These are phyloP conservation scores for Aspergillus tubingensis DNA, from an alignment of 2,329 filamentous ascomycete genomes.

Conservation along the genomic window DNA sequence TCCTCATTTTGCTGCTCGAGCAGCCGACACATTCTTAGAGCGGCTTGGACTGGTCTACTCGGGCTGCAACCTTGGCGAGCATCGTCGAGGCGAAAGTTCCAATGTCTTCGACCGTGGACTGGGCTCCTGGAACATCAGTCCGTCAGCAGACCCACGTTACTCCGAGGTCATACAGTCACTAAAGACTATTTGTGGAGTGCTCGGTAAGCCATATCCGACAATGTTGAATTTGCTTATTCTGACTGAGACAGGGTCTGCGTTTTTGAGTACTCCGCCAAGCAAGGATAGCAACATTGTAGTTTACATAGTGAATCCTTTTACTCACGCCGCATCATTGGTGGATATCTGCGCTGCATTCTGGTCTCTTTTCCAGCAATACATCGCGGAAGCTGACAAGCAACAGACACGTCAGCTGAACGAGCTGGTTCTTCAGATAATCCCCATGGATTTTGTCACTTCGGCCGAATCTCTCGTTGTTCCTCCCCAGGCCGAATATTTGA, in stretches of 20 bases:
- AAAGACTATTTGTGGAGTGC: slow-evolving; percentile 36
- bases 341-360: slow-evolving; percentile 61
- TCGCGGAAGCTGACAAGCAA: slow-evolving; percentile 40
- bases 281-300: slow-evolving; percentile 52
- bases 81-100: slow-evolving; percentile 46
- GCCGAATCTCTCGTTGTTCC: slow-evolving; percentile 55
- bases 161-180: slow-evolving; percentile 37
- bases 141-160: slow-evolving; percentile 33
- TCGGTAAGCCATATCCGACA: slow-evolving; percentile 34
- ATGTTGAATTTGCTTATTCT: background rate
- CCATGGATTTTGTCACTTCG: slow-evolving; percentile 56
- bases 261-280: slow-evolving; percentile 36
- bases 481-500: slow-evolving; percentile 50
- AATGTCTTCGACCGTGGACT: slow-evolving; percentile 43
- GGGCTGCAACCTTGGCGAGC: slow-evolving; percentile 57
- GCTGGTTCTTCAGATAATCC: slow-evolving; percentile 60
- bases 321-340: slow-evolving; percentile 45
- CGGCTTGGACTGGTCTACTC: slow-evolving; percentile 58
- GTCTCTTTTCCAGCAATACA: slow-evolving; percentile 57
- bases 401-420: slow-evolving; percentile 43
- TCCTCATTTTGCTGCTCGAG: slow-evolving; percentile 50
- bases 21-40: slow-evolving; percentile 54
- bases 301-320: slow-evolving; percentile 61
- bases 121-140: slow-evolving; percentile 36
- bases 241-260: slow-evolving; percentile 34